Conservation (phyloP, 116 monocot genomes). For the Papilionanthe hybrid region DNA sequence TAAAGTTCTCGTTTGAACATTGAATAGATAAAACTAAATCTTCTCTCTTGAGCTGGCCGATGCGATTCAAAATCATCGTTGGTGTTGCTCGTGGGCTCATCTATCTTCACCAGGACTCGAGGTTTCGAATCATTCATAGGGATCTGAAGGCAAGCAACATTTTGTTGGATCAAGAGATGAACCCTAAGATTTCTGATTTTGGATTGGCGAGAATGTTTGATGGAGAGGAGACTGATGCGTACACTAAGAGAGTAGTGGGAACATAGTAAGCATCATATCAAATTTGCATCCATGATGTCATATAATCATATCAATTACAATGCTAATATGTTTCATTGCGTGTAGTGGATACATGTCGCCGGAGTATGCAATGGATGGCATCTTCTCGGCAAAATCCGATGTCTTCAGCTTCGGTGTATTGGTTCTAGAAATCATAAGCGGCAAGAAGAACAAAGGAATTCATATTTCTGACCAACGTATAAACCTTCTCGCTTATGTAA, state of each 20-base stretch:
- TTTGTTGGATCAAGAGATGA: constrained; percentile 36
- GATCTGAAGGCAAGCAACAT: constrained; percentile 49
- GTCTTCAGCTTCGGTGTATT: constrained; percentile 8
- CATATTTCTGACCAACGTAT: neutral
- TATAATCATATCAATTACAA: too few relatives aligned
- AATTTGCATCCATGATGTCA: neutral
- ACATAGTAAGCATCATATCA: constrained; percentile 26
- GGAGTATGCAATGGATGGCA: constrained; percentile 8
- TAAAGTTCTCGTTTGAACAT: constrained; percentile 10
- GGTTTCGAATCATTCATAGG: constrained; percentile 31
- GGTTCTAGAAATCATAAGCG: constrained; percentile 7
- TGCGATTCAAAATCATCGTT: constrained; percentile 25
- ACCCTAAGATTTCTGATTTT: constrained; percentile 58
- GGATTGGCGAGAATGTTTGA: constrained; percentile 42
- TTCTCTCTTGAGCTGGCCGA: constrained; percentile 18
- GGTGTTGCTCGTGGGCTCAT: constrained; percentile 35
- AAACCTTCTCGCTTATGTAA: neutral
- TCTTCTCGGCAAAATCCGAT: constrained; percentile 7
- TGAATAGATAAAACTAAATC: constrained; percentile 1
- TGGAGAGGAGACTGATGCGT: constrained; percentile 8
- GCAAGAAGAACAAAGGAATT: constrained; percentile 7
- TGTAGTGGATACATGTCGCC: constrained; percentile 10
- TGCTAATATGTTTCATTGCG: neutral
- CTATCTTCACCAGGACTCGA: constrained; percentile 50
- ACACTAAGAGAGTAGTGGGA: constrained; percentile 32